A percentile compares a stretch with the other conserved stretches of the same genome.
phyloP scores from a whole-genome alignment of 345 rosid genomes.

The Syzygium jambos region DNA sequence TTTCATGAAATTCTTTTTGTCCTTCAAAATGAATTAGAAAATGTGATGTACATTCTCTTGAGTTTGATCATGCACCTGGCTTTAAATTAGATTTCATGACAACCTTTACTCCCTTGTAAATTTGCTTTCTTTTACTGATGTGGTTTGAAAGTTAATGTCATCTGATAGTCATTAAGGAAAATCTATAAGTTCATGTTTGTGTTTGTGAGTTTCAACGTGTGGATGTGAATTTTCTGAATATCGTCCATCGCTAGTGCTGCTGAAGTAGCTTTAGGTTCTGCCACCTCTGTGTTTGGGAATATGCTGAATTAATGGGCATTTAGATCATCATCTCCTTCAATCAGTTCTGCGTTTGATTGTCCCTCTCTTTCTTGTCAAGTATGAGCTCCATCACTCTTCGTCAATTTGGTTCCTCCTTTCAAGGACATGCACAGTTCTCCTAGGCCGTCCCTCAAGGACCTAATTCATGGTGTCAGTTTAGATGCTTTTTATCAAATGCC shows the following conservation, averaged over 20 bases:
- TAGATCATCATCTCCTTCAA: not conserved
- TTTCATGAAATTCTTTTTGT: not conserved
- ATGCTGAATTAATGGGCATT: not conserved
- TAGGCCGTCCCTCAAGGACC: not conserved
- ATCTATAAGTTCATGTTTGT: not conserved
- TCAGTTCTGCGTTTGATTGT: not conserved
- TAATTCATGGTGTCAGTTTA: not conserved
- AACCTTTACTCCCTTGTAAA: not conserved
- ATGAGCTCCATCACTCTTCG: not conserved
- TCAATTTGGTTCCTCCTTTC: not conserved
- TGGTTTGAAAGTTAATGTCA: not conserved
- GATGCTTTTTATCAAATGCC: not conserved
- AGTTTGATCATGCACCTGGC: not conserved
- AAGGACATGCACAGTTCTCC: not conserved
- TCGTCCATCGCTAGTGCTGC: not conserved
- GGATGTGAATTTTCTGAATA: not conserved
- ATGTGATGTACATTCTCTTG: not conserved
- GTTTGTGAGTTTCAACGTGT: not conserved
- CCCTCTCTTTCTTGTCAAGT: not conserved
- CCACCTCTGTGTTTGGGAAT: not conserved
- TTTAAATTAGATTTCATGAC: not conserved
- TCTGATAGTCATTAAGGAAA: not conserved
- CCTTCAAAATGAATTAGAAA: not conserved
- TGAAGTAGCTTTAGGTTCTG: not conserved
- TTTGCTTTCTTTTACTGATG: not conserved